Conservation (phyloP, 441 rosid genomes). For the Iberis amara region DNA sequence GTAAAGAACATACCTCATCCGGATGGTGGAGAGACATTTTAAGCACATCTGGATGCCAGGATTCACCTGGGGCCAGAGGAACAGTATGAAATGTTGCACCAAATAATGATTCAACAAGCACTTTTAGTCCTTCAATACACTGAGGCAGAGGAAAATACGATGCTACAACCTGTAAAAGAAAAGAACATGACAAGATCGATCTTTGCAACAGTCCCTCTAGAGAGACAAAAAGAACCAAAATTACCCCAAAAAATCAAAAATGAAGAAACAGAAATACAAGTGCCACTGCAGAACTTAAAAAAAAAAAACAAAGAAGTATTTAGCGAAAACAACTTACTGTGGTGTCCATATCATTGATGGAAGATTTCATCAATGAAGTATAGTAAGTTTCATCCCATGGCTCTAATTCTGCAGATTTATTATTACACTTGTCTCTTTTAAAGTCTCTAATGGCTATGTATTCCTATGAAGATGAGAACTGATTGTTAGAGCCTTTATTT, state of each 20-base stretch:
- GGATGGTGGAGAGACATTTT: conserved; percentile 86
- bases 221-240: neutral
- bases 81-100: conserved; percentile 63
- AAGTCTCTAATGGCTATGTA: conserved; percentile 53
- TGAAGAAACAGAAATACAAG: conserved; percentile 4
- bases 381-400: conserved; percentile 97
- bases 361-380: conserved; percentile 75
- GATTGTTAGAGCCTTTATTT: conserved; percentile 13
- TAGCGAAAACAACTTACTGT: conserved; percentile 45
- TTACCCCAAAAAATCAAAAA: neutral
- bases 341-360: conserved; percentile 60
- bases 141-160: conserved; percentile 82
- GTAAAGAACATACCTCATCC: conserved; percentile 56
- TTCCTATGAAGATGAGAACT: conserved; percentile 47
- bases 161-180: conserved; percentile 62
- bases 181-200: neutral
- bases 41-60: conserved; percentile 91
- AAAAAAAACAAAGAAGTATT: conserved; percentile 5
- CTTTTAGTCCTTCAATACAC: conserved; percentile 82
- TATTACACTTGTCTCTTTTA: conserved; percentile 59
- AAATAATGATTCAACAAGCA: conserved; percentile 71
- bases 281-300: neutral
- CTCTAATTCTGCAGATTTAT: conserved; percentile 52
- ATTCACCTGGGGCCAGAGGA: conserved; percentile 80
- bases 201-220: conserved; percentile 1